phyloP scores from a whole-genome alignment of 2,329 filamentous ascomycete genomes.

The Madurella fahalii region DNA sequence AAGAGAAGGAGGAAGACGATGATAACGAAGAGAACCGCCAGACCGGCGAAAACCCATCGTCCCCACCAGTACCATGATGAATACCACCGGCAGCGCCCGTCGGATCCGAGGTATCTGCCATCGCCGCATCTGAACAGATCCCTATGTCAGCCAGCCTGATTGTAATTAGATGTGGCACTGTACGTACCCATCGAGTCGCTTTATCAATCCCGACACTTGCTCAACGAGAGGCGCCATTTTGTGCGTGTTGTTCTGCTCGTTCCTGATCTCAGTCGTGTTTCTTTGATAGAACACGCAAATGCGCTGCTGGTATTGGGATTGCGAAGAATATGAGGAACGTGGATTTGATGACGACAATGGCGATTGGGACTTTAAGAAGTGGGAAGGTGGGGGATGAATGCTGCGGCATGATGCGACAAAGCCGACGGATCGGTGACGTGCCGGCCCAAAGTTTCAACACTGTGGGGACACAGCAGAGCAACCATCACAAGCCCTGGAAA shows the following conservation, averaged over 20 bases:
- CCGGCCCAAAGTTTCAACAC: conserved; percentile 14
- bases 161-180: background rate
- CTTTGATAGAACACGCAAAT: background rate
- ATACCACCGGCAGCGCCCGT: conserved; percentile 12
- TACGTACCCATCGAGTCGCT: conserved; percentile 15
- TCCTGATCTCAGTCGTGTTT: background rate
- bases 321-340: background rate
- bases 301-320: background rate
- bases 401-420: conserved; percentile 7
- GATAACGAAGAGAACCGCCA: conserved; percentile 20
- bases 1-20: conserved; percentile 18
- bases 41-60: conserved; percentile 24
- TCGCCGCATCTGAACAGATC: conserved; percentile 9
- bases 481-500: background rate
- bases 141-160: conserved; percentile 2
- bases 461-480: conserved; percentile 5
- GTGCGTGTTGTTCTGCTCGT: background rate
- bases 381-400: background rate
- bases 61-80: conserved; percentile 26
- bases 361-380: background rate
- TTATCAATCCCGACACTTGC: conserved; percentile 7
- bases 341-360: background rate
- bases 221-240: conserved; percentile 17
- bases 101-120: conserved; percentile 5
- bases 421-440: conserved; percentile 12